phyloP scores from a whole-genome alignment of 2,329 filamentous ascomycete species.

The Claviceps lovelessii region DNA sequence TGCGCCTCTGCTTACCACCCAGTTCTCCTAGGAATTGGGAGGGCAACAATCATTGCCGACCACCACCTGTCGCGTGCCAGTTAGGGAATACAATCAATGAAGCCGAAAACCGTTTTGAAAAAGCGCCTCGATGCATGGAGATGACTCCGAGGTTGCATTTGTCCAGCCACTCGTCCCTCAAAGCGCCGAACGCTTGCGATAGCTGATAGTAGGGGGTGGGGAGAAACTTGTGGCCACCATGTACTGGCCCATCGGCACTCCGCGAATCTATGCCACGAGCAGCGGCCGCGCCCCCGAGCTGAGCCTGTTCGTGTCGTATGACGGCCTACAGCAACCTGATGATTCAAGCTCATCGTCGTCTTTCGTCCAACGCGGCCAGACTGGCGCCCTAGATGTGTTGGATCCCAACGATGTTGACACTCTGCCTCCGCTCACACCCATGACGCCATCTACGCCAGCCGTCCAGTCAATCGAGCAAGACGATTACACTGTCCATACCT shows the following conservation, averaged over 20 bases:
- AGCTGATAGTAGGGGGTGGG: conserved; percentile 13
- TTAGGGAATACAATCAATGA: not conserved
- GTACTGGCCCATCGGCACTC: conserved; percentile 85
- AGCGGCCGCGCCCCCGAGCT: conserved; percentile 42
- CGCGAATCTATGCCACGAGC: conserved; percentile 67
- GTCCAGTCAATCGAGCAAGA: conserved; percentile 46
- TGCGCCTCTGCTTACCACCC: not conserved
- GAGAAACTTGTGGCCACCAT: conserved; percentile 35
- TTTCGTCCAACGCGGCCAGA: conserved; percentile 7
- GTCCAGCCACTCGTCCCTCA: conserved; percentile 8
- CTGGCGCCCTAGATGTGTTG: conserved; percentile 13
- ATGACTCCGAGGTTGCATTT: conserved; percentile 13
- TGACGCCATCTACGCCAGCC: conserved; percentile 41
- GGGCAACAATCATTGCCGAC: not conserved
- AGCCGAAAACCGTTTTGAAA: not conserved
- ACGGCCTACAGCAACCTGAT: conserved; percentile 36
- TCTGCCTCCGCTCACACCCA: conserved; percentile 29
- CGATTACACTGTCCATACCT: conserved; percentile 18
- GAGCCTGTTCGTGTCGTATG: conserved; percentile 40
- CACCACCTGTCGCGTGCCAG: not conserved
- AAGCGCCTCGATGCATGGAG: conserved; percentile 6
- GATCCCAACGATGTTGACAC: conserved; percentile 21
- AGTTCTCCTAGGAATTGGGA: not conserved
- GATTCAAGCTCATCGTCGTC: conserved; percentile 12
- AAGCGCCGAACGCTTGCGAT: conserved; percentile 7